Evolutionary conservation across 371 early-diverging fungal genomes (phyloP).

Genomic region (Apophysomyces sp.): DNA sequence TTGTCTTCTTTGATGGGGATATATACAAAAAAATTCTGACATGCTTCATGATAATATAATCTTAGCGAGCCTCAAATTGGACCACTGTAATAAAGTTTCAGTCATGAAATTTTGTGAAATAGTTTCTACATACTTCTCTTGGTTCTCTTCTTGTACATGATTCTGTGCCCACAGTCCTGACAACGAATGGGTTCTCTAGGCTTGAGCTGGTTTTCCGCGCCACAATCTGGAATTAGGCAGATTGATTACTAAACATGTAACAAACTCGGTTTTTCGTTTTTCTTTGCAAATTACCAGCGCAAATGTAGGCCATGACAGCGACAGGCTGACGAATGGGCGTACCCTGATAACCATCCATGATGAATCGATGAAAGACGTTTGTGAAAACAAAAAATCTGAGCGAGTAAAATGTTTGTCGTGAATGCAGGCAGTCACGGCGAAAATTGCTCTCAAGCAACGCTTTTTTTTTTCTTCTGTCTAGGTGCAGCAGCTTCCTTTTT

Average conservation of each 20-base stretch:
- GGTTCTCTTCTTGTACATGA: conserved; percentile 97
- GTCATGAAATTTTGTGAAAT: background rate
- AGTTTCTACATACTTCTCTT: conserved; percentile 75
- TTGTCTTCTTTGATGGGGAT: no score
- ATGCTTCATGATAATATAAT: background rate
- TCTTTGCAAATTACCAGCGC: conserved; percentile 47
- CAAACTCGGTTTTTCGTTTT: background rate
- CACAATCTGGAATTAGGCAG: conserved; percentile 66
- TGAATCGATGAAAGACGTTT: background rate
- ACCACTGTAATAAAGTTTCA: conserved; percentile 55
- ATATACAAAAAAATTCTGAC: no score
- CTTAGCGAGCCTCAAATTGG: conserved; percentile 86
- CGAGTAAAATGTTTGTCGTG: background rate
- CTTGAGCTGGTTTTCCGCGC: conserved; percentile 86
- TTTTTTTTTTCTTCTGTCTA: background rate
- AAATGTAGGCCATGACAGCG: conserved; percentile 60
- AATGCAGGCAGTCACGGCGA: background rate
- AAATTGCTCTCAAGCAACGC: no score
- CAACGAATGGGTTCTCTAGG: conserved; percentile 95
- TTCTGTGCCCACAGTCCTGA: conserved; percentile 93
- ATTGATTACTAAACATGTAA: background rate
- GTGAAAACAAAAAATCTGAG: background rate
- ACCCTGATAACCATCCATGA: conserved; percentile 46
- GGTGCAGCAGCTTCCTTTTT: background rate
- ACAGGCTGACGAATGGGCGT: conserved; percentile 52